A percentile compares a stretch with the other conserved stretches of the same genome.
These are phyloP conservation scores for Xylaria castorea DNA, from an alignment of 495 filamentous ascomycete species.

Conservation along the genomic window DNA sequence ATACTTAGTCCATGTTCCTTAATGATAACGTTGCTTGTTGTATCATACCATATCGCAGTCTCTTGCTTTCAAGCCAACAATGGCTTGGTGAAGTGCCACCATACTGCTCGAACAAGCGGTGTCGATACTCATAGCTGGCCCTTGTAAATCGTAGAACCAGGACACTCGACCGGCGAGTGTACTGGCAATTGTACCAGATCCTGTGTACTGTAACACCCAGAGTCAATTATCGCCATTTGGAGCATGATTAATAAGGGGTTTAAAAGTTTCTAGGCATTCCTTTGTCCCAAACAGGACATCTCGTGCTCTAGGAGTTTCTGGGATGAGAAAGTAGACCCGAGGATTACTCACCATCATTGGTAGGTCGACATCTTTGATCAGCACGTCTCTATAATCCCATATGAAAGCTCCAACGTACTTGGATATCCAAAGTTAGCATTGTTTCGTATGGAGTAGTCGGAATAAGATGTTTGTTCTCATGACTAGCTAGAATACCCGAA, in stretches of 20 bases:
- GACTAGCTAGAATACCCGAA: too few relatives aligned
- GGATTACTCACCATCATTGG: constrained; percentile 39
- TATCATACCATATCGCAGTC: constrained; percentile 30
- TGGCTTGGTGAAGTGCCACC: constrained; percentile 50
- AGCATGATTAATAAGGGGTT: too few relatives aligned
- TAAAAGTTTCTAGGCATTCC: too few relatives aligned
- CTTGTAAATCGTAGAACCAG: constrained; percentile 63
- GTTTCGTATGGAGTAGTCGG: too few relatives aligned
- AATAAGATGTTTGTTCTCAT: too few relatives aligned
- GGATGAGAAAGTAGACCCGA: too few relatives aligned
- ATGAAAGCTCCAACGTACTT: neutral
- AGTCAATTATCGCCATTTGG: too few relatives aligned
- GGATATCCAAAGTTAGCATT: neutral
- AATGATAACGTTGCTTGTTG: neutral
- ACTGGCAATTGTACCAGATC: neutral
- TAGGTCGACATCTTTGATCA: constrained; percentile 13
- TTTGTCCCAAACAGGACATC: too few relatives aligned
- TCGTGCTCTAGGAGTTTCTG: too few relatives aligned
- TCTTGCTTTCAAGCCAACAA: constrained; percentile 50
- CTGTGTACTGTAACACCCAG: constrained; percentile 23
- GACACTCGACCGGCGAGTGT: constrained; percentile 58
- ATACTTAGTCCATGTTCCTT: neutral
- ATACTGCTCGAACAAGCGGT: constrained; percentile 65
- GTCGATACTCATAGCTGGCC: constrained; percentile 63
- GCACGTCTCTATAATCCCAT: neutral